These are phyloP conservation scores for Sanghuangporus baumii DNA, from an alignment of 1,284 basidiomycete genomes.

Conservation along the genomic window DNA sequence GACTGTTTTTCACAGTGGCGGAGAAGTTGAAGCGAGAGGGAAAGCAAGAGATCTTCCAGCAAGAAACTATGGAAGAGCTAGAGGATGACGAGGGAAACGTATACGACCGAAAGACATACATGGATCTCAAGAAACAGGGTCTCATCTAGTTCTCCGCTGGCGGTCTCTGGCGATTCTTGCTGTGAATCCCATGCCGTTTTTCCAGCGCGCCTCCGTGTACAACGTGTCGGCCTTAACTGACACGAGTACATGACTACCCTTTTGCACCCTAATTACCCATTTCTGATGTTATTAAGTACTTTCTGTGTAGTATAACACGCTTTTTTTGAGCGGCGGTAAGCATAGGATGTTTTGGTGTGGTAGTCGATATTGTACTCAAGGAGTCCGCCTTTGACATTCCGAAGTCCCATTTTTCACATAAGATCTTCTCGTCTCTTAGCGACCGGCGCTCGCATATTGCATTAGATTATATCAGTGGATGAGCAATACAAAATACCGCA, in stretches of 20 bases:
- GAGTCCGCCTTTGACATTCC: too few species aligned
- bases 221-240: too few species aligned
- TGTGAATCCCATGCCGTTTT: too few species aligned
- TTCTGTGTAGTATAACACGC: not conserved
- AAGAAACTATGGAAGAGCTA: constrained; percentile 93
- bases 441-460: not conserved
- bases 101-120: constrained; percentile 86
- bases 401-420: too few species aligned
- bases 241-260: not conserved
- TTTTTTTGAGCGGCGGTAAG: not conserved
- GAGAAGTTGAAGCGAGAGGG: constrained; percentile 96
- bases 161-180: too few species aligned
- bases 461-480: not conserved
- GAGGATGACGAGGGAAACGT: constrained; percentile 98
- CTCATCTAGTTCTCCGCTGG: constrained; percentile 48
- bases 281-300: not conserved
- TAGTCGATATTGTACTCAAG: not conserved
- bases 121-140: constrained; percentile 89
- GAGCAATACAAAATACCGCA: not conserved
- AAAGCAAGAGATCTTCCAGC: constrained; percentile 82
- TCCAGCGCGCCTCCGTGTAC: too few species aligned
- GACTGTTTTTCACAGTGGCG: constrained; percentile 57
- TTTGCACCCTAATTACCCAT: not conserved
- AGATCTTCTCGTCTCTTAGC: too few species aligned
- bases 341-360: not conserved